Percentiles rank a stretch among this genome's conserved stretches.
Conservation (phyloP, 352 stramenopile species). For the Phytophthora vignae region DNA sequence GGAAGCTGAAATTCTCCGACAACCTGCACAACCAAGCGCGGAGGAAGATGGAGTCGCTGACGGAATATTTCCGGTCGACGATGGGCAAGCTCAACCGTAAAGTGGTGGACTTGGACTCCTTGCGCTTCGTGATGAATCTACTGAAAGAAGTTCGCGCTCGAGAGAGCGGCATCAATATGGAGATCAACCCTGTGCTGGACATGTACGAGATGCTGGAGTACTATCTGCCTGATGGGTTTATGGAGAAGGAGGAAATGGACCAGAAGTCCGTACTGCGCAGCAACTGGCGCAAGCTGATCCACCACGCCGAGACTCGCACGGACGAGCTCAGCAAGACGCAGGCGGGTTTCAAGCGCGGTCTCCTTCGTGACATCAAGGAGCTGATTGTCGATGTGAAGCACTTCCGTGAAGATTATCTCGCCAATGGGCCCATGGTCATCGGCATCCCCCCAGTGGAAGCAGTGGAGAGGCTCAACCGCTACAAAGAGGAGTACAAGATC, state of each 20-base stretch:
- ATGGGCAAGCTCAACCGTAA: conserved; percentile 95
- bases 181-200: conserved; percentile 98
- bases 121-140: conserved; percentile 98
- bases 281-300: conserved; percentile 98
- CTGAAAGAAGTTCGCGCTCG: conserved; percentile 97
- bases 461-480: conserved; percentile 96
- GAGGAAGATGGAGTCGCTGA: conserved; percentile 94
- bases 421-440: conserved; percentile 98
- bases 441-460: conserved; percentile 96
- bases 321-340: conserved; percentile 97
- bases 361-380: conserved; percentile 97
- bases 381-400: conserved; percentile 97
- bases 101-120: conserved; percentile 96
- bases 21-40: conserved; percentile 96
- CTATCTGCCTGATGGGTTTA: conserved; percentile 95
- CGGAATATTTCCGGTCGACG: conserved; percentile 96
- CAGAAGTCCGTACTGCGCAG: conserved; percentile 97
- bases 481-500: conserved; percentile 99
- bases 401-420: conserved; percentile 96
- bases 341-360: conserved; percentile 95
- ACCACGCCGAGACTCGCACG: conserved; percentile 93
- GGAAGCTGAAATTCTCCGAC: conserved; percentile 98
- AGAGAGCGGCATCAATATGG: conserved; percentile 98
- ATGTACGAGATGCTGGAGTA: conserved; percentile 99
- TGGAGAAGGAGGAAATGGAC: conserved; percentile 99